A percentile compares a stretch with the other conserved stretches of the same genome.
These are phyloP conservation scores for Herpomyces periplanetae DNA, from an alignment of 2,329 filamentous ascomycete genomes.

Conservation along the genomic window DNA sequence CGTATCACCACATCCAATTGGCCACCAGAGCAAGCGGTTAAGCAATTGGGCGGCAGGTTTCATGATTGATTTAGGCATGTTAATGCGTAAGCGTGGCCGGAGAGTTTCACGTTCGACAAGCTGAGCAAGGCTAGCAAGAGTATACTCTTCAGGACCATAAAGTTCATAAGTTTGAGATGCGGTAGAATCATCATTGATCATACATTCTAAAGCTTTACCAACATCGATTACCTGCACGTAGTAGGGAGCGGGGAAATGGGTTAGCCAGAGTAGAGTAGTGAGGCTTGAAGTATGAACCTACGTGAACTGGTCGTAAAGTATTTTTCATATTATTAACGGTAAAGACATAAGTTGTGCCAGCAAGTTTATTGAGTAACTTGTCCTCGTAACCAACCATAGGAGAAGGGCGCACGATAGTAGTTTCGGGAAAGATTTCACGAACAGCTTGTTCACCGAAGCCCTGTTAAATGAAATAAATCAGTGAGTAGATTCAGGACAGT, in stretches of 20 bases:
- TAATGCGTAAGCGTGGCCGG: conserved; percentile 61
- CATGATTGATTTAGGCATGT: conserved; percentile 40
- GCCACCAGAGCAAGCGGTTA: conserved; percentile 68
- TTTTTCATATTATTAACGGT: conserved; percentile 81
- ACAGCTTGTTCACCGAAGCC: conserved; percentile 44
- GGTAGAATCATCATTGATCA: conserved; percentile 64
- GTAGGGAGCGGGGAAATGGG: conserved; percentile 1
- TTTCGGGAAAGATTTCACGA: conserved; percentile 68
- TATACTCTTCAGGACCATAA: conserved; percentile 72
- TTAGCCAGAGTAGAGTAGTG: background rate
- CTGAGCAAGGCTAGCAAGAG: conserved; percentile 43
- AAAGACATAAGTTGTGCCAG: conserved; percentile 36
- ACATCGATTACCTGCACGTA: conserved; percentile 36
- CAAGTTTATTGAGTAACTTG: conserved; percentile 49
- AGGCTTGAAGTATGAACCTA: conserved; percentile 8
- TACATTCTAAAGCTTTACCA: conserved; percentile 47
- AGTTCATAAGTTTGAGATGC: conserved; percentile 72
- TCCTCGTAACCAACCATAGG: conserved; percentile 89
- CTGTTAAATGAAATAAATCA: conserved; percentile 8
- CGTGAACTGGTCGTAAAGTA: conserved; percentile 62
- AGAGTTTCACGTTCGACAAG: conserved; percentile 70
- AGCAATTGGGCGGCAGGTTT: conserved; percentile 32
- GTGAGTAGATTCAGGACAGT: conserved; percentile 2
- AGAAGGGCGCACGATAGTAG: conserved; percentile 72
- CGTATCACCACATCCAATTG: conserved; percentile 37